Base-by-base conservation (phyloP, 2,329 filamentous ascomycete species). In the Cercospora sojina region DNA sequence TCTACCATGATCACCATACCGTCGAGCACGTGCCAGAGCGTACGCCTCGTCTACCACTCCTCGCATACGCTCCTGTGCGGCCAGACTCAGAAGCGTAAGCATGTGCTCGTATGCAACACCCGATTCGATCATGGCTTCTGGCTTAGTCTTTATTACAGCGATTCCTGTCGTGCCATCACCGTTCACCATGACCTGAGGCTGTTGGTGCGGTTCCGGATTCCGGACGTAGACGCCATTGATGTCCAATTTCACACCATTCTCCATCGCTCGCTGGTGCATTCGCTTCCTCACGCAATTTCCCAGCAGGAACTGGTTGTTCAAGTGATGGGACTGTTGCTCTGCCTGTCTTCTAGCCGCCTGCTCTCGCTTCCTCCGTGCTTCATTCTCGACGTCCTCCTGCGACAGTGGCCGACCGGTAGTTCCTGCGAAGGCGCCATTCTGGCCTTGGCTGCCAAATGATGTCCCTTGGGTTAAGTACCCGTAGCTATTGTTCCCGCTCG, bases 31-130 rank as follows among this genome's bases (percentile, higher is more conserved):
- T 3, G 92, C 87, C 55, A 96, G 80, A 9, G 85, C 84, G 63
- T 88, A 86, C 10, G 92, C 88, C 73, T 97, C 93, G 74, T 93
- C 90, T 3, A 97, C 76, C 31, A 97, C 80, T 12, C 88, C 87
- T 62, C 91, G 85, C 41, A 97, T 73, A 29, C 92, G 86, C 72
- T 96, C 90, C 75, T 94, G 92, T 9, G 92, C 89, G 18, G 91
- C 91, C 64, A 97, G 85, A 5, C 92, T 95, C 65, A 97, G 77
- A 16, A 97, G 83, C 27, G 91, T 90, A 53, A 97, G 80, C 71
- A 97, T 91, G 68, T 97, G 93, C 13, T 91, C 90, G 35, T 97
- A 82, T 62, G 86, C 88, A 1, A 91, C 87, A 51, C 93, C 90
- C 20, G 79, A 77, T 38, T 90, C 88, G 0, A 95, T 90, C 92